Percentiles rank a stretch among this genome's conserved stretches.
phyloP scores from a whole-genome alignment of 1,284 basidiomycete genomes.

The Leccinum fallax region DNA sequence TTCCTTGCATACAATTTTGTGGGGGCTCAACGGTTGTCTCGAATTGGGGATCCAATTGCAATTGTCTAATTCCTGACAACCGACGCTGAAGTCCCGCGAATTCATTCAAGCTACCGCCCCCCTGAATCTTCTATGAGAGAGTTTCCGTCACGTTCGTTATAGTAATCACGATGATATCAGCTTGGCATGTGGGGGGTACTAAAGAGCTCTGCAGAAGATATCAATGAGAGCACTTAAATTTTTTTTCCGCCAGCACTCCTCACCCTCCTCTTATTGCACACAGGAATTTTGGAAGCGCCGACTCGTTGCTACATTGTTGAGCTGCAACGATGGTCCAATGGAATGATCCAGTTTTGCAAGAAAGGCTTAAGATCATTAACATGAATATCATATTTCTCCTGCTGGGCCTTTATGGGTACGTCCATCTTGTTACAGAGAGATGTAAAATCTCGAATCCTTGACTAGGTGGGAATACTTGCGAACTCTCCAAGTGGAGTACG shows the following conservation, averaged over 20 bases:
- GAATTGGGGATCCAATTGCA: neutral
- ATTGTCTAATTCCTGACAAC: neutral
- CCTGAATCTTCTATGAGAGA: neutral
- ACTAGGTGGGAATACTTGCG: slow-evolving; percentile 27
- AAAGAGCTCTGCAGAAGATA: neutral
- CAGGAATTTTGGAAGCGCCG: neutral
- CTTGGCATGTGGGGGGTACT: neutral
- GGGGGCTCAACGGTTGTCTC: neutral
- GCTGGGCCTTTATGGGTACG: slow-evolving; percentile 23
- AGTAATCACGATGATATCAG: neutral
- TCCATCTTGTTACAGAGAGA: neutral
- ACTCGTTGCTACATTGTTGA: neutral
- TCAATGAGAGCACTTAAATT: neutral
- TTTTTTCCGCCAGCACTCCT: neutral
- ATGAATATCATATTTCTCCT: slow-evolving; percentile 16
- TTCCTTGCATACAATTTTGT: neutral
- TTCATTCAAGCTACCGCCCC: neutral
- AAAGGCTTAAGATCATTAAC: neutral
- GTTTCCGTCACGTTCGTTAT: neutral
- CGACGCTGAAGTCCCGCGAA: neutral
- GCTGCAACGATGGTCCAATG: slow-evolving; percentile 17
- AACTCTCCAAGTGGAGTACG: slow-evolving; percentile 21
- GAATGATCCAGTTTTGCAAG: neutral
- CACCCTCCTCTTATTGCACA: neutral
- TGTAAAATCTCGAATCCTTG: neutral